Evolutionary conservation across 768 basidiomycete species (phyloP).

Genomic region (Tricholoma terreum): DNA sequence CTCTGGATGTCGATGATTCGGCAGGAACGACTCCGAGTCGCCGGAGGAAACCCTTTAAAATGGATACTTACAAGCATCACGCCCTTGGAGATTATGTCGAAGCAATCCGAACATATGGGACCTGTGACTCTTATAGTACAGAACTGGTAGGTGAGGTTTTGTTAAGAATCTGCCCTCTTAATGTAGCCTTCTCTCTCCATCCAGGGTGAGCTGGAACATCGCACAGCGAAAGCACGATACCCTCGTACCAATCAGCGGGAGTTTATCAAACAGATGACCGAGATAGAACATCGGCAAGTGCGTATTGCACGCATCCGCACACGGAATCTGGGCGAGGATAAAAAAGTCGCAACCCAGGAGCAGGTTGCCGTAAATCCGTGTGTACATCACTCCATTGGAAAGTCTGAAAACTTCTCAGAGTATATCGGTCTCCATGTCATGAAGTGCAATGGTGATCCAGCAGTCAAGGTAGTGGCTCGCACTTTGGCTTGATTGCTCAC

Average conservation of each 20-base stretch:
- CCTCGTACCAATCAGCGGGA: no score
- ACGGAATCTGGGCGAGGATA: not conserved
- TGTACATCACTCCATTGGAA: not conserved
- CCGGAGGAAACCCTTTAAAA: no score
- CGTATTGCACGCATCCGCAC: not conserved
- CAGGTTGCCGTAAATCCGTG: not conserved
- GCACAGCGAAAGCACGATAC: no score
- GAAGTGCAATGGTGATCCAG: no score
- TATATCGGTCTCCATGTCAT: no score
- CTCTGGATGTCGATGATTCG: no score
- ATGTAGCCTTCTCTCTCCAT: not conserved
- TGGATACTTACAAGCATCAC: no score
- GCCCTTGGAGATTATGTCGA: not conserved
- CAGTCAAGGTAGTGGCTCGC: not conserved
- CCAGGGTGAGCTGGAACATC: no score
- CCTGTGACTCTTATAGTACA: not conserved
- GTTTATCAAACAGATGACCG: no score
- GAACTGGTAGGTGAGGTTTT: not conserved
- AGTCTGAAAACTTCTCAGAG: not conserved
- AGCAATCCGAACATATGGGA: not conserved
- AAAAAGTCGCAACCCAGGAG: not conserved
- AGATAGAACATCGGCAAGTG: not conserved
- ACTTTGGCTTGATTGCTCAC: not conserved
- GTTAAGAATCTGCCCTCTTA: no score
- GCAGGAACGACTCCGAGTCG: no score